Base-by-base conservation (phyloP, 2,329 filamentous ascomycete species). In the Rosellinia necatrix region DNA sequence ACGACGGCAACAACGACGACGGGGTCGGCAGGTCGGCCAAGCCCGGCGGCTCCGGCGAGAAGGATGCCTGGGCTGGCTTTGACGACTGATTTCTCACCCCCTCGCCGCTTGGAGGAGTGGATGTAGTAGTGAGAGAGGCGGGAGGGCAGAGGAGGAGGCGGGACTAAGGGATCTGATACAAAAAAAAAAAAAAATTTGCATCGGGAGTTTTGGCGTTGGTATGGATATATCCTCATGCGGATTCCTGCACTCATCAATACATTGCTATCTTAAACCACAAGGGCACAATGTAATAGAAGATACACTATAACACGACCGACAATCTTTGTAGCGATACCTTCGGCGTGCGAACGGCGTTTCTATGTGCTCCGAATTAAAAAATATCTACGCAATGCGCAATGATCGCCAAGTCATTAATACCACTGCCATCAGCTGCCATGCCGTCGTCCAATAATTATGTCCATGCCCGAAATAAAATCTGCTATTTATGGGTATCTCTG, bases 11-110 rank as follows among this genome's bases (percentile, higher is more conserved):
- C 53, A 64, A 71, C 40, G 72, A 72, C 30, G 70, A 69, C 9
- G 68, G 63, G 4, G 67, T 62, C 54, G 70, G 70, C 30, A 72
- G 74, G 4, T 74, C 75, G 35, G 35, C 13, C 13, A n/a, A n/a
- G n/a, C n/a, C n/a, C 54, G 70, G 70, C 30, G 72, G 74, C 4
- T 74, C 75, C 30, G 35, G 12, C 13, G 48, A 42, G 37, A 48
- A 50, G 0, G 66, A 71, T 47, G 71, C 67, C 62, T 91, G 87
- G 85, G 86, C 81, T 62, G 89, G 89, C 0, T 85, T 92, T 64
- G 82, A 84, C 6, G 86, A 89, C 64, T 87, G 74, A 78, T 13
- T 30, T 30, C 12, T 30, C 6, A 12, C 27, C 27, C 27, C n/a
- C n/a, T n/a, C n/a, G n/a, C n/a, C n/a, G n/a, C n/a, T n/a, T n/a